Evolutionary conservation across 2,329 filamentous ascomycete genomes (phyloP).

Genomic region (Talaromyces pinophilus): DNA sequence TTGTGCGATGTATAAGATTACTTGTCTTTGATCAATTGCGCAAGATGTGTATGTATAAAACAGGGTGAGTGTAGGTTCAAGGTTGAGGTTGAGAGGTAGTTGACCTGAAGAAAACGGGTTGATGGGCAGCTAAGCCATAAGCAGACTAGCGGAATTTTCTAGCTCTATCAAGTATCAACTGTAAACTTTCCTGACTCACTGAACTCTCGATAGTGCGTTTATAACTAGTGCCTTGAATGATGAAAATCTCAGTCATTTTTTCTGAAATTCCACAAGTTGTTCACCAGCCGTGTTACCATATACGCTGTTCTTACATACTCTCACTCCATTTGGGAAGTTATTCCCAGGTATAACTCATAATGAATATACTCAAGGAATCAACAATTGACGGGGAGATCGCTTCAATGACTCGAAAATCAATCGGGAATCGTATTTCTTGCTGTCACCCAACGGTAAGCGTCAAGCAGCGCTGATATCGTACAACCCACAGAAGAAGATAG

Average conservation of each 20-base stretch:
- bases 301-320: too few relatives aligned
- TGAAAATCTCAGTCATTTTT: not conserved
- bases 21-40: not conserved
- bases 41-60: not conserved
- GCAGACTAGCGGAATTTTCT: not conserved
- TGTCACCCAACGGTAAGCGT: not conserved
- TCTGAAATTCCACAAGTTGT: too few relatives aligned
- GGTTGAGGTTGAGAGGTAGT: not conserved
- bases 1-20: conserved; percentile 20
- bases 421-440: not conserved
- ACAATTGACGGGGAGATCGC: not conserved
- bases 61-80: not conserved
- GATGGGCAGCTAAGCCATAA: not conserved
- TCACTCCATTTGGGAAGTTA: too few relatives aligned
- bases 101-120: not conserved
- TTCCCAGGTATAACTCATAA: too few relatives aligned
- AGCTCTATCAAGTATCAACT: not conserved
- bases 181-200: not conserved
- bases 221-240: not conserved
- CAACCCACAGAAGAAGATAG: not conserved
- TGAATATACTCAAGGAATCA: too few relatives aligned
- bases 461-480: not conserved
- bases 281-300: too few relatives aligned
- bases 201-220: too few relatives aligned
- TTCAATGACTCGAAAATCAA: not conserved